Conservation (phyloP, 495 filamentous ascomycete species). For the Penicillium manginii region DNA sequence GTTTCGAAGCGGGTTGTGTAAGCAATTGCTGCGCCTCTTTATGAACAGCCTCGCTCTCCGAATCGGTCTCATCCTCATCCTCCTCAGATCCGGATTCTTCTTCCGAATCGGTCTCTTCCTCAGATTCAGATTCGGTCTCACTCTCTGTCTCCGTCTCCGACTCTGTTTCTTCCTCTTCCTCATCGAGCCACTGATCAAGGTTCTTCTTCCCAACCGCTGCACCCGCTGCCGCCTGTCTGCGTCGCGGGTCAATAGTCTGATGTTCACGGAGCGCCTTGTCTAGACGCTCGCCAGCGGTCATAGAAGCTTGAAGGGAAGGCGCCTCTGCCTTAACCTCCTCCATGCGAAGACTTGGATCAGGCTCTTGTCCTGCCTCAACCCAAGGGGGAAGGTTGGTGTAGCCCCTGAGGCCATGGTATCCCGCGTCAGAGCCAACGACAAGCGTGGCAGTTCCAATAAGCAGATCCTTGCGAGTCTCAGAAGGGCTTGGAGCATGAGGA, state of each 20-base stretch:
- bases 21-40: constrained; percentile 33
- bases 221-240: constrained; percentile 9
- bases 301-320: constrained; percentile 25
- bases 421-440: constrained; percentile 75
- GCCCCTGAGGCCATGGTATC: constrained; percentile 69
- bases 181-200: constrained; percentile 85
- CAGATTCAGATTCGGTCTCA: constrained; percentile 47
- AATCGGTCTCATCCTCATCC: constrained; percentile 48
- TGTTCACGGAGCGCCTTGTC: constrained; percentile 58
- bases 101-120: constrained; percentile 45
- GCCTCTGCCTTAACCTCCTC: constrained; percentile 38
- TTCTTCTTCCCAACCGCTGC: constrained; percentile 61
- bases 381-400: constrained; percentile 81
- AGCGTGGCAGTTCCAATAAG: constrained; percentile 83
- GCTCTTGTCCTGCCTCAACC: constrained; percentile 81
- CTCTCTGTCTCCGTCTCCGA: constrained; percentile 52
- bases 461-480: constrained; percentile 74
- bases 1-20: background rate
- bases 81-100: constrained; percentile 52
- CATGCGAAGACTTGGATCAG: constrained; percentile 72
- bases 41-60: constrained; percentile 34
- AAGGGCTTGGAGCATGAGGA: constrained; percentile 83
- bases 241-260: constrained; percentile 30
- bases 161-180: constrained; percentile 50
- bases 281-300: constrained; percentile 67